Conservation (phyloP, 805 yeast species). For the Saccharomycopsis microspora region DNA sequence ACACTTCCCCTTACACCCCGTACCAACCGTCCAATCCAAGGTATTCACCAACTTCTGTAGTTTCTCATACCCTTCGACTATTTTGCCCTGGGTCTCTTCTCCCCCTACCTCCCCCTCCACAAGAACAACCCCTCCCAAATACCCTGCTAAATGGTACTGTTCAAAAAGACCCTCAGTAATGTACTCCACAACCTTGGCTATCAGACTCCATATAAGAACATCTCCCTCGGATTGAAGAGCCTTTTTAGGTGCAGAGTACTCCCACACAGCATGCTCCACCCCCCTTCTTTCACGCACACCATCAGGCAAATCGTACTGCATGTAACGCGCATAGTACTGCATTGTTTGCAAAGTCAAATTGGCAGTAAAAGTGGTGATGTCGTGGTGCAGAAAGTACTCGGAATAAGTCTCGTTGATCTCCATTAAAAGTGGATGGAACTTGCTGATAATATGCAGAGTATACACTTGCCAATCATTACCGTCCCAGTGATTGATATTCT, state of each 20-base stretch:
- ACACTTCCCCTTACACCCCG: constrained; percentile 32
- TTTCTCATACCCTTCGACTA: constrained; percentile 9
- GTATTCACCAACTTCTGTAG: constrained; percentile 19
- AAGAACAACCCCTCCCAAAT: constrained; percentile 21
- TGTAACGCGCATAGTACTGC: constrained; percentile 35
- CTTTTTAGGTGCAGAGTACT: constrained; percentile 35
- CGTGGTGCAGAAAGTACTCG: constrained; percentile 10
- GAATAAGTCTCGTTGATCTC: constrained; percentile 29
- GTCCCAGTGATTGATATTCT: constrained; percentile 27
- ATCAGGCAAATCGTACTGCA: constrained; percentile 15
- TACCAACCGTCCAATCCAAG: constrained; percentile 33
- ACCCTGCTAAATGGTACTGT: constrained; percentile 23
- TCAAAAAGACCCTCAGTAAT: constrained; percentile 28
- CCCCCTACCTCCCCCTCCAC: constrained; percentile 16
- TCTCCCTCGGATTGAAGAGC: constrained; percentile 30
- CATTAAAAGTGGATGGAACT: constrained; percentile 40
- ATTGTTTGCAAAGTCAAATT: constrained; percentile 31
- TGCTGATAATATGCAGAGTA: constrained; percentile 35
- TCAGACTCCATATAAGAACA: constrained; percentile 36
- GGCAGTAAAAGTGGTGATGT: constrained; percentile 19
- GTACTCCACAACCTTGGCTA: constrained; percentile 28
- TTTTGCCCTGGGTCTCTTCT: constrained; percentile 12
- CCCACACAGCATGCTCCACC: constrained; percentile 28
- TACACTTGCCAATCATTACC: constrained; percentile 47
- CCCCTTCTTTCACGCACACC: constrained; percentile 19